Evolutionary conservation across 2,329 filamentous ascomycete species (phyloP).

Genomic region (Neurospora crassa): DNA sequence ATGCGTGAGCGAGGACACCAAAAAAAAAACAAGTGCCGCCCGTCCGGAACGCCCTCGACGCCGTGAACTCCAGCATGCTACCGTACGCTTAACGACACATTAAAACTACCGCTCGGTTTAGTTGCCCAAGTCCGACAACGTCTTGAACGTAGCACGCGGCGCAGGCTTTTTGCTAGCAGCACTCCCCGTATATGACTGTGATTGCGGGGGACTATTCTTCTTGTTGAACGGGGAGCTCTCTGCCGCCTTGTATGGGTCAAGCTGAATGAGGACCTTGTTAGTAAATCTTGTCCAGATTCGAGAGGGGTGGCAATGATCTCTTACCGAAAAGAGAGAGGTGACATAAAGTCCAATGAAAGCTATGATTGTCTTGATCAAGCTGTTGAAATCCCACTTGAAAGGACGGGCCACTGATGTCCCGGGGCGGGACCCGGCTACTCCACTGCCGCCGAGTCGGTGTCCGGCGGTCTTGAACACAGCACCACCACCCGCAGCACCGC

Average conservation of each 20-base stretch:
- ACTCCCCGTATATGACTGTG: conserved; percentile 2
- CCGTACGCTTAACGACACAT: not conserved
- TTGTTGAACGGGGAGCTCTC: conserved; percentile 51
- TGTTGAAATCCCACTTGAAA: conserved; percentile 27
- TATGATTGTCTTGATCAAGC: conserved; percentile 39
- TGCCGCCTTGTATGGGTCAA: conserved; percentile 53
- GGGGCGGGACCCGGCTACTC: conserved; percentile 12
- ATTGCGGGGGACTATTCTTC: conserved; percentile 27
- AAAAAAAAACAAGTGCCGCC: not conserved
- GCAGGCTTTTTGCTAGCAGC: conserved; percentile 18
- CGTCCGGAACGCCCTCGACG: not conserved
- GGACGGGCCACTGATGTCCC: conserved; percentile 13
- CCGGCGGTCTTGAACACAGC: conserved; percentile 45
- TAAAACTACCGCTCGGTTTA: not conserved
- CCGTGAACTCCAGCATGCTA: not conserved
- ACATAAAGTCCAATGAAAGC: conserved; percentile 53
- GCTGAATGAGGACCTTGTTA: conserved; percentile 25
- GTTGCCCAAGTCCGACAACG: conserved; percentile 39
- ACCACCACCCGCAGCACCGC: conserved; percentile 29
- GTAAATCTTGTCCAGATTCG: not conserved
- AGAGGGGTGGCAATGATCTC: conserved; percentile 18
- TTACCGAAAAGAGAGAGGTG: conserved; percentile 49
- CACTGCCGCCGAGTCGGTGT: conserved; percentile 43
- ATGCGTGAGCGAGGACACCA: not conserved
- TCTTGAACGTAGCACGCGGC: conserved; percentile 35